Evolutionary conservation across 208 protist genomes (phyloP), one percentile per base, ranked within the genome.

Genomic region (Spironucleus salmonicida): DNA sequence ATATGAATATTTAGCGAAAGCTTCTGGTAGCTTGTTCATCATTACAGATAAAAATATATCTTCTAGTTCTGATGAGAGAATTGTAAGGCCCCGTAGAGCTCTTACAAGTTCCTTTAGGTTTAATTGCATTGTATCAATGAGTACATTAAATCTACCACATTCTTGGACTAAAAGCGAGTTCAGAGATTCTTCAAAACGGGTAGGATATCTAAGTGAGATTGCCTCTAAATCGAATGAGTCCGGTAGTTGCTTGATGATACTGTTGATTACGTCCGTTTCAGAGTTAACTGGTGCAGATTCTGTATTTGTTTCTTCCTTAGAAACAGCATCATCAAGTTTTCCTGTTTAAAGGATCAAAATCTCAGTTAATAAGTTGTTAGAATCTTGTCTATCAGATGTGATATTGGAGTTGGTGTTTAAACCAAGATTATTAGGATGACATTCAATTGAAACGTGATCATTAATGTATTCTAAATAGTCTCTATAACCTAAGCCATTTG

Each of bases 81-180:
- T 92, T 80, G 96, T 92, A 58, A 94, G 86, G 80, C 95, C 95
- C 32, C 84, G 82, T 38, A 98, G 84, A 30, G 94, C 95, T 64
- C 89, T 88, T 80, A 92, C 86, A n/a, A 98, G 85, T 62, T 96
- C 89, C 67, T 86, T 87, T 35, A 98, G 87, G 15, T 89, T 90
- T 29, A 62, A 81, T 39, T 83, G 80, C 82, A 98, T 96, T 19
- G 83, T 83, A 13, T 59, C 81, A 34, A 94, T 85, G 30, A 98
- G 86, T 11, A 67, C 67, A 83, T 98, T 97, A 90, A 91, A 98
- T n/a, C 86, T 88, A 76, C 93, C 92, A 32, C 92, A 88, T 85
- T 97, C 95, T 83, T 98, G 94, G 38, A 91, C 87, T 27, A 98
- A 81, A 42, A 97, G 93, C 23, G 93, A 96, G 84, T 97, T 96